Conservation (phyloP, 495 filamentous ascomycete genomes). For the Podospora tetraspora region DNA sequence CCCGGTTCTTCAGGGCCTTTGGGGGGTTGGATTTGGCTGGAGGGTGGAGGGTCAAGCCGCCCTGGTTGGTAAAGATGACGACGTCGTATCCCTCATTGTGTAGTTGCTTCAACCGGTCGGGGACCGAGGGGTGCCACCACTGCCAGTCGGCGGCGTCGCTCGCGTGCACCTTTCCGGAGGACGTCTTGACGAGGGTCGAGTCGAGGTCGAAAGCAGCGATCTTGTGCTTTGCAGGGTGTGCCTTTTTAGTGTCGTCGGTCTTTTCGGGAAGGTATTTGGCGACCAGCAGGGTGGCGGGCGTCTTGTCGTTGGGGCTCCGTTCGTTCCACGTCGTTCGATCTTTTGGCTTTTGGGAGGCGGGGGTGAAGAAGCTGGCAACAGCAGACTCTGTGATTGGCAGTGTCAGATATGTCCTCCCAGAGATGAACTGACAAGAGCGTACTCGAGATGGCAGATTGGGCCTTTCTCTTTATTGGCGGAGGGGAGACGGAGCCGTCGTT, state of each 20-base stretch:
- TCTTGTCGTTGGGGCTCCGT: slow-evolving; percentile 42
- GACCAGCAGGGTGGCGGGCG: slow-evolving; percentile 59
- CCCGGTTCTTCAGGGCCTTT: slow-evolving; percentile 54
- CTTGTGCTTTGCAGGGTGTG: slow-evolving; percentile 39
- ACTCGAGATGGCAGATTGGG: slow-evolving; percentile 72
- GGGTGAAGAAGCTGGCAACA: slow-evolving; percentile 84
- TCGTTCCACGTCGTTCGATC: slow-evolving; percentile 70
- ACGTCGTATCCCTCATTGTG: slow-evolving; percentile 70
- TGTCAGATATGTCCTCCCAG: not conserved
- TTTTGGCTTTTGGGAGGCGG: slow-evolving; percentile 76
- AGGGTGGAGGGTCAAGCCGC: slow-evolving; percentile 65
- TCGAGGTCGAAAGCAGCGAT: slow-evolving; percentile 93
- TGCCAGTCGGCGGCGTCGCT: slow-evolving; percentile 76
- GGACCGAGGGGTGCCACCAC: slow-evolving; percentile 83
- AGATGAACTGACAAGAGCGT: slow-evolving; percentile 6
- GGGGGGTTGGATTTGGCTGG: slow-evolving; percentile 58
- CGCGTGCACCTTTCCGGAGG: slow-evolving; percentile 74
- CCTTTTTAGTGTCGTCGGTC: slow-evolving; percentile 20
- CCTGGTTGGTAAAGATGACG: slow-evolving; percentile 84
- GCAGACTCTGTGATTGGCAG: slow-evolving; percentile 49
- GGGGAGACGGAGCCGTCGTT: slow-evolving; percentile 46
- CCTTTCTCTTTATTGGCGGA: slow-evolving; percentile 56
- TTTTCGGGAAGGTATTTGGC: slow-evolving; percentile 57
- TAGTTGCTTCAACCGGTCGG: slow-evolving; percentile 56
- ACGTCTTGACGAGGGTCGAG: slow-evolving; percentile 75